These are phyloP conservation scores for Penicillium roqueforti DNA, from an alignment of 495 filamentous ascomycete species.

Conservation along the genomic window DNA sequence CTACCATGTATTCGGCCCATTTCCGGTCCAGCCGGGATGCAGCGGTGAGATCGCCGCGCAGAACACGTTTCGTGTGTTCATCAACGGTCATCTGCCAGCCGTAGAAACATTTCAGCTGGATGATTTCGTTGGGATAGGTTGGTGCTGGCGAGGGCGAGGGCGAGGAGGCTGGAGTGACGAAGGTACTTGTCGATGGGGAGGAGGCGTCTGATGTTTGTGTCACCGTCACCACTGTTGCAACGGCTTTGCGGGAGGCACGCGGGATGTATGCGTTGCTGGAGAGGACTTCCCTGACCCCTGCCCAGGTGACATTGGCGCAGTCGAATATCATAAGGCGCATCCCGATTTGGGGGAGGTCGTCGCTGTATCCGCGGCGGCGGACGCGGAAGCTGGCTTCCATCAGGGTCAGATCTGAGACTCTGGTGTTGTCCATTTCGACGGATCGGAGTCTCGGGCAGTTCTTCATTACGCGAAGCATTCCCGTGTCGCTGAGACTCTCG, in stretches of 20 bases:
- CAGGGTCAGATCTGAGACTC: constrained; percentile 81
- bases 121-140: constrained; percentile 66
- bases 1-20: constrained; percentile 95
- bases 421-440: constrained; percentile 91
- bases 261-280: constrained; percentile 72
- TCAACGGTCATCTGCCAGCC: constrained; percentile 93
- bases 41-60: constrained; percentile 65
- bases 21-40: constrained; percentile 76
- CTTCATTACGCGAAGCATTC: constrained; percentile 80
- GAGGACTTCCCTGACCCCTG: constrained; percentile 80
- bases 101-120: constrained; percentile 88
- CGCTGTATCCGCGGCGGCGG: constrained; percentile 56
- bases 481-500: constrained; percentile 75
- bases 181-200: constrained; percentile 25
- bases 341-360: constrained; percentile 53
- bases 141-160: constrained; percentile 31
- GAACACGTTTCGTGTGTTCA: constrained; percentile 80
- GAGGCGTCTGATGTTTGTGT: constrained; percentile 28
- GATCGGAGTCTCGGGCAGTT: constrained; percentile 62
- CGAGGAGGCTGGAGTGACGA: constrained; percentile 30
- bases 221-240: constrained; percentile 25
- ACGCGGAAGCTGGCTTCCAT: constrained; percentile 78
- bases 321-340: constrained; percentile 85
- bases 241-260: constrained; percentile 29
- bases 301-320: constrained; percentile 87